phyloP scores from a whole-genome alignment of 2,329 filamentous ascomycete genomes.

The Exophiala aquamarina region DNA sequence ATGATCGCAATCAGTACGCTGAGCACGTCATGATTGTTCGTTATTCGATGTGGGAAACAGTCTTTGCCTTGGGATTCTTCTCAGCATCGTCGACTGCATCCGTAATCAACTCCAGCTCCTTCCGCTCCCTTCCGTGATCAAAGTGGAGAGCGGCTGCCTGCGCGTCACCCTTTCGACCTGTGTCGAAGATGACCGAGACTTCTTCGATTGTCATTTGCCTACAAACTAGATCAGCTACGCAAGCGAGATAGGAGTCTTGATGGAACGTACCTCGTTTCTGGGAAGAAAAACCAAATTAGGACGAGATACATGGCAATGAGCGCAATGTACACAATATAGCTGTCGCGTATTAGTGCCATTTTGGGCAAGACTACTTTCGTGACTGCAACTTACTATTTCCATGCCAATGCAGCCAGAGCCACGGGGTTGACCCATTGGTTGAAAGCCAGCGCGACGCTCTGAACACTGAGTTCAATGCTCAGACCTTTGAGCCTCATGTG shows the following conservation, averaged over 20 bases:
- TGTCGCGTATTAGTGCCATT: not conserved
- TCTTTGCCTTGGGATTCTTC: too few species aligned
- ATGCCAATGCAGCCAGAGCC: slow-evolving; percentile 3
- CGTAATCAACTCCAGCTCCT: too few species aligned
- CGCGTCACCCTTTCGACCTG: slow-evolving; percentile 3
- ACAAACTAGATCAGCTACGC: too few species aligned
- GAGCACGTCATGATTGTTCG: too few species aligned
- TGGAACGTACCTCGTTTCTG: slow-evolving; percentile 6
- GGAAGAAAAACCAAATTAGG: slow-evolving; percentile 7
- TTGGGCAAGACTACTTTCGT: too few species aligned
- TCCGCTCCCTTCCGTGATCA: too few species aligned
- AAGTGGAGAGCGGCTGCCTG: too few species aligned
- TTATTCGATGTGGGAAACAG: too few species aligned
- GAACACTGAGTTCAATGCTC: slow-evolving; percentile 5
- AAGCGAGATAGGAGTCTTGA: not conserved
- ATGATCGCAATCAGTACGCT: too few species aligned
- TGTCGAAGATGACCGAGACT: slow-evolving; percentile 9
- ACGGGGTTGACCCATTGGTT: slow-evolving; percentile 14
- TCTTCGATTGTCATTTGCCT: slow-evolving; percentile 11
- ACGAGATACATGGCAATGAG: slow-evolving; percentile 9
- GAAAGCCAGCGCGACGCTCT: slow-evolving; percentile 8
- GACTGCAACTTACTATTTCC: slow-evolving; percentile 10
- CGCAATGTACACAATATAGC: slow-evolving; percentile 12
- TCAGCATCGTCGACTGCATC: too few species aligned
- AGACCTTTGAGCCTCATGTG: too few species aligned